Evolutionary conservation across 1,284 basidiomycete species (phyloP).

Genomic region (Somion occarium): DNA sequence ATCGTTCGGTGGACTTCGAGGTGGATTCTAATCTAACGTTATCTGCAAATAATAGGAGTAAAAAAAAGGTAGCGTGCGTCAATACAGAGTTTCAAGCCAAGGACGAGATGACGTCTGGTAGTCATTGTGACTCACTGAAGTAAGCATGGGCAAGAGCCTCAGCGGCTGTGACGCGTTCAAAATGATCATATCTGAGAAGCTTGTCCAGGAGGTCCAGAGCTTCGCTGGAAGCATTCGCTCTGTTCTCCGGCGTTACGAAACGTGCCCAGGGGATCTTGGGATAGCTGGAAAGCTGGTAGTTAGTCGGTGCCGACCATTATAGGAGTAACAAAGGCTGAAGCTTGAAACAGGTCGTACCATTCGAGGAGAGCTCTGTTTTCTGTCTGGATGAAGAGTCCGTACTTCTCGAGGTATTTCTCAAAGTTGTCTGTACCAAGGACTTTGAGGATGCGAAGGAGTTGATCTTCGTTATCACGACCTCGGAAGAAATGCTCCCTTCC

Average conservation of each 20-base stretch:
- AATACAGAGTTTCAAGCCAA: slow-evolving; percentile 1
- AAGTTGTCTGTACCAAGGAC: slow-evolving; percentile 85
- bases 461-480: slow-evolving; percentile 87
- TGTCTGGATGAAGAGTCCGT: slow-evolving; percentile 73
- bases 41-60: slow-evolving; percentile 33
- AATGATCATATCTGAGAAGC: slow-evolving; percentile 81
- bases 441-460: slow-evolving; percentile 83
- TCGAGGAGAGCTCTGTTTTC: slow-evolving; percentile 65
- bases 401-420: slow-evolving; percentile 66
- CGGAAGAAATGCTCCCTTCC: slow-evolving; percentile 89
- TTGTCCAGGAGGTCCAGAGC: slow-evolving; percentile 82
- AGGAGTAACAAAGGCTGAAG: background rate
- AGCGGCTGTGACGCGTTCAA: slow-evolving; percentile 76
- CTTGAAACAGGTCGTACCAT: slow-evolving; percentile 34
- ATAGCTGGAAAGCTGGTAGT: slow-evolving; percentile 40
- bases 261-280: slow-evolving; percentile 73
- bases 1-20: slow-evolving; percentile 43
- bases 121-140: slow-evolving; percentile 48
- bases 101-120: background rate
- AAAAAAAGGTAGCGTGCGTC: background rate
- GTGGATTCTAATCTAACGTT: slow-evolving; percentile 49
- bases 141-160: slow-evolving; percentile 77
- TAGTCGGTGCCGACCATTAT: too few relatives aligned
- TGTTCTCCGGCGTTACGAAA: slow-evolving; percentile 69
- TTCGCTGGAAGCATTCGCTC: slow-evolving; percentile 68